Percentiles rank a stretch among this genome's conserved stretches.
phyloP scores from a whole-genome alignment of 140 eudicot genomes.

The Anethum foeniculum region DNA sequence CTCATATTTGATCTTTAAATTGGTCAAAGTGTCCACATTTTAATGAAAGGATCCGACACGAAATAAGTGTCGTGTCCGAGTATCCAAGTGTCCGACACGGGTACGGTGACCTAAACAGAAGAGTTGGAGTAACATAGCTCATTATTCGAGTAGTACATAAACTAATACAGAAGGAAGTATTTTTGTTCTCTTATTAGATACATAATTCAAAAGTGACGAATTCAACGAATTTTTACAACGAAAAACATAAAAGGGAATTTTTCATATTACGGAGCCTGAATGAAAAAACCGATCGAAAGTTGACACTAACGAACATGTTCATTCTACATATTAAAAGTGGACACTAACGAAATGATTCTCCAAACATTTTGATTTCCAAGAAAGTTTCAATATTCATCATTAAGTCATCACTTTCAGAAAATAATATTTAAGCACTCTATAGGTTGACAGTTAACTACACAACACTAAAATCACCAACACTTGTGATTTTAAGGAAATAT shows the following conservation, averaged over 20 bases:
- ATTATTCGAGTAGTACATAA: too few species aligned
- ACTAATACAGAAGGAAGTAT: too few species aligned
- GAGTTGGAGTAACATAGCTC: too few species aligned
- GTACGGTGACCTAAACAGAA: too few species aligned
- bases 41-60: too few species aligned
- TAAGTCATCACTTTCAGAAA: neutral
- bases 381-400: neutral
- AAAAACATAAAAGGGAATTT: neutral
- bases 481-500: too few species aligned
- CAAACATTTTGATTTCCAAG: neutral
- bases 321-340: neutral
- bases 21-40: too few species aligned
- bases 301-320: neutral
- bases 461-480: too few species aligned
- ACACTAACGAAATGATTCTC: neutral
- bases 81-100: too few species aligned
- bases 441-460: neutral
- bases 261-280: neutral
- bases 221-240: neutral
- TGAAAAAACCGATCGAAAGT: neutral
- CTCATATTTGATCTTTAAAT: too few species aligned
- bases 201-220: neutral
- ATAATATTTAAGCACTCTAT: neutral
- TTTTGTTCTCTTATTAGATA: too few species aligned
- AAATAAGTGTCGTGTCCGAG: too few species aligned